These are phyloP conservation scores for Coprinopsis strossmayeri DNA, from an alignment of 768 basidiomycete species.

Conservation along the genomic window DNA sequence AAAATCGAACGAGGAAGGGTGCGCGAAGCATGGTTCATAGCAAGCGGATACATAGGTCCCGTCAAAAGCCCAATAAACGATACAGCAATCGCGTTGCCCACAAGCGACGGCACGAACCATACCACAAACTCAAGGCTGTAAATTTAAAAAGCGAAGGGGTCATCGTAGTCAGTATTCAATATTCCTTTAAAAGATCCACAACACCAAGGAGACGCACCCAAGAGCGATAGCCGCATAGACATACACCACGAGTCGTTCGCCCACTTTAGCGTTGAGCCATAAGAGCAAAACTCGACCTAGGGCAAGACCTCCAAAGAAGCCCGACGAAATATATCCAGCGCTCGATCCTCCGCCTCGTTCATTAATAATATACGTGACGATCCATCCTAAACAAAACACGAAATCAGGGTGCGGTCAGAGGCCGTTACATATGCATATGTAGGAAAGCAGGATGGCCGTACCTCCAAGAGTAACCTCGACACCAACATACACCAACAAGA, in stretches of 20 bases:
- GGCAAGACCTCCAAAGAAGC: constrained; percentile 47
- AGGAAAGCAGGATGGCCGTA: no score
- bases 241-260: constrained; percentile 44
- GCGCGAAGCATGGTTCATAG: constrained; percentile 63
- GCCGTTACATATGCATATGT: no score
- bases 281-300: constrained; percentile 48
- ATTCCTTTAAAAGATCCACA: no score
- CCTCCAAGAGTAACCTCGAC: constrained; percentile 56
- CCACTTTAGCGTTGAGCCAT: constrained; percentile 49
- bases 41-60: constrained; percentile 70
- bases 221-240: constrained; percentile 47
- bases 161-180: background rate
- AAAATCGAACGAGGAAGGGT: constrained; percentile 69
- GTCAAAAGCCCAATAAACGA: constrained; percentile 60
- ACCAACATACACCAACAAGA: constrained; percentile 62
- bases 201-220: constrained; percentile 28
- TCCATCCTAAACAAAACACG: constrained; percentile 39
- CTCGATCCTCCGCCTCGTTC: constrained; percentile 30
- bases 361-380: constrained; percentile 49
- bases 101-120: constrained; percentile 63
- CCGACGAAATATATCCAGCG: constrained; percentile 49
- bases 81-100: constrained; percentile 59
- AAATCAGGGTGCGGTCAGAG: background rate
- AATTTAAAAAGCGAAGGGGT: background rate
- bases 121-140: constrained; percentile 62